Percentiles rank a stretch among this genome's conserved stretches.
Evolutionary conservation across 768 basidiomycete species (phyloP).

Genomic region (Boletus eberwhitei): DNA sequence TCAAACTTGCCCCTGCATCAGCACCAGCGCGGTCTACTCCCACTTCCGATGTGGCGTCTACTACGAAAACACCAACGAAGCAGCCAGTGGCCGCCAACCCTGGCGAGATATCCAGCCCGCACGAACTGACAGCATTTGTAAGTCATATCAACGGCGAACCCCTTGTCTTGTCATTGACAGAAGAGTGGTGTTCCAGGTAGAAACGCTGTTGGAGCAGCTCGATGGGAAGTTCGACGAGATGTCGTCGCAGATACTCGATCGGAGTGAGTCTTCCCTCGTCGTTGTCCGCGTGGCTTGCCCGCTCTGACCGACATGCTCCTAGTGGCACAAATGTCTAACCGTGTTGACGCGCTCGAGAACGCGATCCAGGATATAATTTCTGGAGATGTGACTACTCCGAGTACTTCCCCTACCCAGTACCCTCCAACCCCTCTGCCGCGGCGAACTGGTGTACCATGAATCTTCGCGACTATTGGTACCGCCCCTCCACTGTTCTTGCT

Average conservation of each 20-base stretch:
- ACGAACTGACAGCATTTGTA: slow-evolving; percentile 93
- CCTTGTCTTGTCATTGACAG: not conserved
- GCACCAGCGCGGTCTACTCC: slow-evolving; percentile 46
- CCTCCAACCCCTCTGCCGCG: slow-evolving; percentile 35
- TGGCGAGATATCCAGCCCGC: slow-evolving; percentile 84
- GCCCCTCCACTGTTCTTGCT: slow-evolving; percentile 8
- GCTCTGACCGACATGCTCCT: slow-evolving; percentile 11
- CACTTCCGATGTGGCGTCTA: slow-evolving; percentile 21
- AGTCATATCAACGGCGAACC: slow-evolving; percentile 32
- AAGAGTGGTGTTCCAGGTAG: slow-evolving; percentile 53
- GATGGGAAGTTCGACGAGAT: slow-evolving; percentile 90
- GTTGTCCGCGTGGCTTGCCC: not conserved
- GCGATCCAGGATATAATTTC: slow-evolving; percentile 93
- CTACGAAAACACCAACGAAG: slow-evolving; percentile 46
- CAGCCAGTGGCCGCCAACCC: slow-evolving; percentile 35
- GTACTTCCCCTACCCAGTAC: slow-evolving; percentile 55
- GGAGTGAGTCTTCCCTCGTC: slow-evolving; percentile 50
- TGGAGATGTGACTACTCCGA: slow-evolving; percentile 51
- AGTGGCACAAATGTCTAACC: slow-evolving; percentile 93
- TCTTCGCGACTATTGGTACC: slow-evolving; percentile 10
- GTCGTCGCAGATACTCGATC: slow-evolving; percentile 84
- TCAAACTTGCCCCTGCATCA: slow-evolving; percentile 57
- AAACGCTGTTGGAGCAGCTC: slow-evolving; percentile 83
- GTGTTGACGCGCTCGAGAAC: slow-evolving; percentile 86
- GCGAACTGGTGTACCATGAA: slow-evolving; percentile 33